Base-by-base conservation (phyloP, 2,329 filamentous ascomycete species). In the Pseudofabraea citricarpa region DNA sequence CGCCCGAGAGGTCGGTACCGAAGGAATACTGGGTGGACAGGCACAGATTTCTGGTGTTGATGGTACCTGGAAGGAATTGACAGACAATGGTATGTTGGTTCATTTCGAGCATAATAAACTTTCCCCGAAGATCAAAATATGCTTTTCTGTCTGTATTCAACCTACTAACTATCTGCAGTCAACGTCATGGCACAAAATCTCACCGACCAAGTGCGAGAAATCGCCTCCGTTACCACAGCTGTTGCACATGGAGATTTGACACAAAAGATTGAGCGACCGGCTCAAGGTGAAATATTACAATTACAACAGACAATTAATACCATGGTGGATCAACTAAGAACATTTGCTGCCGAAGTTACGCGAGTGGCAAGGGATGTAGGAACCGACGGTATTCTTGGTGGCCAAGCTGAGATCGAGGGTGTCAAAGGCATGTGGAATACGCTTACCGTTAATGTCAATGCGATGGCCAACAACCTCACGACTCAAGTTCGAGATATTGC, bases 51-150 rank as follows among this genome's bases (percentile, higher is more conserved):
- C 90, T 53, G 91, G 90, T 44, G 91, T 97, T 44, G 89, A 93
- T 65, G 91, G 91, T 58, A 95, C 94, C 48, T 97, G 91, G 91
- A 95, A 95, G 62, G 91, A 97, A 70, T 72, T 97, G 56, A 97
- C 91, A 15, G 85, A 90, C 63, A 91, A 91, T 59, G 81, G 81
- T 83, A 71, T 50, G 65, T 54, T 24, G 35, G 7, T 26, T 19
- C 6, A 3, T 19, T 26, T 2, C 21, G n/a, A n/a, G n/a, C n/a
- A n/a, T n/a, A n/a, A n/a, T n/a, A n/a, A n/a, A n/a, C n/a, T n/a
- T 32, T 6, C 5, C n/a, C 19, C 15, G 8, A 27, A 22, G 19
- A 19, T 31, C 23, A 13, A 20, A 37, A 7, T 27, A 19, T 18
- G 39, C 41, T 31, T 18, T 24, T n/a, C 24, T 9, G 9, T 26